Evolutionary conservation across 345 rosid genomes (phyloP).

Genomic region (Hibiscus syriacus): DNA sequence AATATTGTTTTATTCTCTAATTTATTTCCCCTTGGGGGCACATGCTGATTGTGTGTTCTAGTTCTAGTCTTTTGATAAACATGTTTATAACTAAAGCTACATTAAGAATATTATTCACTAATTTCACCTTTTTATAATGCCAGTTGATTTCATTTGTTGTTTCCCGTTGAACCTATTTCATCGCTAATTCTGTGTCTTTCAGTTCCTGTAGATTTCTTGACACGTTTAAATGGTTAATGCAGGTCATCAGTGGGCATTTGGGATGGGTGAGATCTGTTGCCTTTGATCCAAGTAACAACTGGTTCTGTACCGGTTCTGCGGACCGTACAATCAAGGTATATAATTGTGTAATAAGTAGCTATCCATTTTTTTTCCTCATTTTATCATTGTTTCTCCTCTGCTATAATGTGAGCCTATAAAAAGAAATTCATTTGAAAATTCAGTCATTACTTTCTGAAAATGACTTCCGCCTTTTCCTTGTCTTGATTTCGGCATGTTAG

Average conservation of each 20-base stretch:
- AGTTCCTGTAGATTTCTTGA: slow-evolving; percentile 11
- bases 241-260: slow-evolving; percentile 94
- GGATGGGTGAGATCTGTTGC: slow-evolving; percentile 98
- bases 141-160: background rate
- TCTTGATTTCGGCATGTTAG: slow-evolving; percentile 28
- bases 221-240: slow-evolving; percentile 16
- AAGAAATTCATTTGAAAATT: background rate
- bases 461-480: background rate
- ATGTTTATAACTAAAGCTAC: no score
- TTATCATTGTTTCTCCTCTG: background rate
- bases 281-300: slow-evolving; percentile 91
- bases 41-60: background rate
- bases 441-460: background rate
- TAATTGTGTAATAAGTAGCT: background rate
- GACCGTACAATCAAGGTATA: slow-evolving; percentile 61
- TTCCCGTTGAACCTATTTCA: background rate
- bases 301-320: slow-evolving; percentile 99
- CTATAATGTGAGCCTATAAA: background rate
- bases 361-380: background rate
- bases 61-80: background rate
- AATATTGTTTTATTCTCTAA: background rate
- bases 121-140: no score
- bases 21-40: background rate
- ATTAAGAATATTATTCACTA: no score
- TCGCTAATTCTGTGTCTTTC: background rate